Evolutionary conservation across 2,329 filamentous ascomycete species (phyloP).

Genomic region (Clarireedia monteithiana): DNA sequence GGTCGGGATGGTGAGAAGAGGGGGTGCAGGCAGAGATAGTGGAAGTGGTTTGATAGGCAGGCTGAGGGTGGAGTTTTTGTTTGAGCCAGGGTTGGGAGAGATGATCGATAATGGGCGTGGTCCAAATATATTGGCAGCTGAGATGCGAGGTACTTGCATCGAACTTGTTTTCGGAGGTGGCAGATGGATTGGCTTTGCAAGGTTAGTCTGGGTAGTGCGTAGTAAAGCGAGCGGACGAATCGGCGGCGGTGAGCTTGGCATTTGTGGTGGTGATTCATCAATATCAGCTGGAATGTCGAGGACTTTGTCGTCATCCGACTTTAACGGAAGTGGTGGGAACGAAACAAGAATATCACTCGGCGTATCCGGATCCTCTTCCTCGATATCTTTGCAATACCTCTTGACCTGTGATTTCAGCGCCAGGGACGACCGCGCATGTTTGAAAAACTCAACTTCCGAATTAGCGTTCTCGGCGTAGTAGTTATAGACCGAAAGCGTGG

Average conservation of each 20-base stretch:
- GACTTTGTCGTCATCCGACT: neutral
- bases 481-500: constrained; percentile 19
- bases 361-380: constrained; percentile 1
- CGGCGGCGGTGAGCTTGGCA: neutral
- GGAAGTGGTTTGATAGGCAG: neutral
- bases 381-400: constrained; percentile 14
- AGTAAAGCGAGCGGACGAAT: neutral
- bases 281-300: neutral
- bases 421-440: constrained; percentile 1
- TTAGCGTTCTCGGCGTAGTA: constrained; percentile 15
- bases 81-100: neutral
- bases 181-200: neutral
- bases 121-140: neutral
- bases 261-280: neutral
- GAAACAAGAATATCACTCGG: constrained; percentile 1
- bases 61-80: constrained; percentile 10
- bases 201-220: too few species aligned
- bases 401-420: constrained; percentile 11
- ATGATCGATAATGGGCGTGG: neutral
- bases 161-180: neutral
- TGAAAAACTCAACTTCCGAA: constrained; percentile 20
- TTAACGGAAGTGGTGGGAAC: neutral
- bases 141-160: neutral
- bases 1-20: constrained; percentile 15
- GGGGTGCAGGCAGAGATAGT: constrained; percentile 10